Conservation (phyloP, 2,329 filamentous ascomycete species). For the Colletotrichum higginsianum region DNA sequence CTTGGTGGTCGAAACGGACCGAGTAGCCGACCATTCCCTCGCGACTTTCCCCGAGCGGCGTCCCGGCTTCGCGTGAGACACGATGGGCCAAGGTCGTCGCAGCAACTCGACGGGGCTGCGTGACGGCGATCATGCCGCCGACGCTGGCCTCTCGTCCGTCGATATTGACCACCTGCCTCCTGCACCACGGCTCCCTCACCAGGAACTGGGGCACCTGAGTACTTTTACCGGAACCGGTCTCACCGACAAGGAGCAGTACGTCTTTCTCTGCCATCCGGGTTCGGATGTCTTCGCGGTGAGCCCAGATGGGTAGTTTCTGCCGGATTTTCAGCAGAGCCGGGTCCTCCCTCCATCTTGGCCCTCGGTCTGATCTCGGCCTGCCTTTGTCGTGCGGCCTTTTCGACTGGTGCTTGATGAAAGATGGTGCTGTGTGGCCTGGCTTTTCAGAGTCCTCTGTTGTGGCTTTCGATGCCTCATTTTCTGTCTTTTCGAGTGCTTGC, state of each 20-base stretch:
- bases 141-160: constrained; percentile 64
- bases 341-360: constrained; percentile 48
- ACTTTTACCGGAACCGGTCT: constrained; percentile 97
- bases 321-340: constrained; percentile 62
- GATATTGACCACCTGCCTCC: constrained; percentile 68
- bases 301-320: constrained; percentile 85
- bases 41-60: constrained; percentile 60
- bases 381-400: constrained; percentile 12
- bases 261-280: constrained; percentile 74
- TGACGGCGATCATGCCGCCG: constrained; percentile 90
- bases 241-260: constrained; percentile 88
- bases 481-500: neutral
- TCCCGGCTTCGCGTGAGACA: constrained; percentile 83
- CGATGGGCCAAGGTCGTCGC: constrained; percentile 91
- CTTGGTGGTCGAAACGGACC: constrained; percentile 92
- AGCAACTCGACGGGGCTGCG: constrained; percentile 92
- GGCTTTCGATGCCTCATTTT: neutral
- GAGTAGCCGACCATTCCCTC: constrained; percentile 85
- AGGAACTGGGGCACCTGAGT: constrained; percentile 97
- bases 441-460: constrained; percentile 13
- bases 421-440: neutral
- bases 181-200: constrained; percentile 84
- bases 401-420: constrained; percentile 11
- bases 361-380: constrained; percentile 16
- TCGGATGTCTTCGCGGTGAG: constrained; percentile 79